A percentile compares a stretch with the other conserved stretches of the same genome.
Conservation (phyloP, 1,284 basidiomycete species). For the Cystobasidium pallidum region DNA sequence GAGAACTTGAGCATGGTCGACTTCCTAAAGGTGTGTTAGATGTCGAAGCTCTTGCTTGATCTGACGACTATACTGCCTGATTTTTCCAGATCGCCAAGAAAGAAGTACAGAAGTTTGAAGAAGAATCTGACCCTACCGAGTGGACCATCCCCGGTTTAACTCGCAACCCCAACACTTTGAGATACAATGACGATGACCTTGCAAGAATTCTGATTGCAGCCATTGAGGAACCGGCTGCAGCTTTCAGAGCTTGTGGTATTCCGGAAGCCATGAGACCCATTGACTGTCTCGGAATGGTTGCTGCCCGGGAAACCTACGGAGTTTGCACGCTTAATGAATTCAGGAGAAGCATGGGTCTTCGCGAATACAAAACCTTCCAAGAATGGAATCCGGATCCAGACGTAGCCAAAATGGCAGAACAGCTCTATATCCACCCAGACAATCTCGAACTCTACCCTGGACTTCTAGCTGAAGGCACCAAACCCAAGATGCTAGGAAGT, state of each 20-base stretch:
- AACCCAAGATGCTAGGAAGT: conserved; percentile 70
- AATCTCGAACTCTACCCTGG: conserved; percentile 72
- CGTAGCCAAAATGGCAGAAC: conserved; percentile 68
- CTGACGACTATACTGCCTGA: too few species aligned
- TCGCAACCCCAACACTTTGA: conserved; percentile 63
- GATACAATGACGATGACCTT: conserved; percentile 72
- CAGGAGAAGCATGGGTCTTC: conserved; percentile 55
- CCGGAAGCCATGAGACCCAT: conserved; percentile 65
- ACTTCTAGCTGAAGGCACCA: conserved; percentile 67
- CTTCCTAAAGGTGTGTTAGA: background rate
- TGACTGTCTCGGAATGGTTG: conserved; percentile 53
- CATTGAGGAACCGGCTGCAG: conserved; percentile 71
- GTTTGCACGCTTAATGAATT: conserved; percentile 84
- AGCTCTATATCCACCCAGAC: conserved; percentile 74
- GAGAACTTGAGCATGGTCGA: background rate
- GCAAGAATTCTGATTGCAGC: conserved; percentile 70
- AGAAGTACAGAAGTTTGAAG: conserved; percentile 6
- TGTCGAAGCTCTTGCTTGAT: too few species aligned
- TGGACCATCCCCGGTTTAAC: conserved; percentile 68
- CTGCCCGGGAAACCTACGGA: conserved; percentile 59
- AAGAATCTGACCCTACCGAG: conserved; percentile 60
- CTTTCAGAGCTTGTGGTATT: conserved; percentile 77
- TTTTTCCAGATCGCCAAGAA: conserved; percentile 11
- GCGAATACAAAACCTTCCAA: conserved; percentile 46
- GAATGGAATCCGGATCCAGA: conserved; percentile 83